A percentile compares a stretch with the other conserved stretches of the same genome.
Evolutionary conservation across 306 rosid genomes (phyloP).

Genomic region (Astragalus membranaceus): DNA sequence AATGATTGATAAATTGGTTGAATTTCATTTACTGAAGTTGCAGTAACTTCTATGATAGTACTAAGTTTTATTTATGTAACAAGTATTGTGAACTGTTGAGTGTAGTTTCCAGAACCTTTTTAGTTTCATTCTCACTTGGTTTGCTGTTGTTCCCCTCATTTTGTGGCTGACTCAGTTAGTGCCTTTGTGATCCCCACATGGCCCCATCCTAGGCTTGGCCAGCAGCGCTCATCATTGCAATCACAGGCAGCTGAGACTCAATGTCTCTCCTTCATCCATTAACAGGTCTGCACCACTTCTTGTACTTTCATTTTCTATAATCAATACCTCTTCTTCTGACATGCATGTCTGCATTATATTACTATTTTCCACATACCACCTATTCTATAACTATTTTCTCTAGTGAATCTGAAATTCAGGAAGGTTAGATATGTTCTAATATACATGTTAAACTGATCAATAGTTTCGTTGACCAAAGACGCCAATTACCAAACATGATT

Average conservation of each 20-base stretch:
- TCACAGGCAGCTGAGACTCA: neutral
- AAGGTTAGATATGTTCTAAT: neutral
- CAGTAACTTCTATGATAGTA: neutral
- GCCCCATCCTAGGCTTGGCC: neutral
- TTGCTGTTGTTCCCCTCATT: no score
- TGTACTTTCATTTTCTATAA: neutral
- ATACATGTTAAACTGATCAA: no score
- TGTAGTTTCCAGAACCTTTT: no score
- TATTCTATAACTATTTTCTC: neutral
- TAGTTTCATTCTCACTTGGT: no score
- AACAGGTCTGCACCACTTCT: neutral
- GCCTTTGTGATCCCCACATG: neutral
- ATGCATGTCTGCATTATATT: neutral
- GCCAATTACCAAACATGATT: neutral
- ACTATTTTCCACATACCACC: no score
- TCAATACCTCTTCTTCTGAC: neutral
- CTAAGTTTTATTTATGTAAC: neutral
- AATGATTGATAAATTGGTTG: constrained; percentile 3
- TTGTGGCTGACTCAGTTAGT: no score
- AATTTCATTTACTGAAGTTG: constrained; percentile 1
- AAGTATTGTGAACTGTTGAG: no score
- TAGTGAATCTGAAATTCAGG: neutral
- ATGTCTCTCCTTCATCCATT: neutral
- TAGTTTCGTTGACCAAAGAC: no score
- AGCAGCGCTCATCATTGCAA: neutral